Base-by-base conservation (phyloP, 129 eudicot genomes). In the Saposhnikovia divaricata region DNA sequence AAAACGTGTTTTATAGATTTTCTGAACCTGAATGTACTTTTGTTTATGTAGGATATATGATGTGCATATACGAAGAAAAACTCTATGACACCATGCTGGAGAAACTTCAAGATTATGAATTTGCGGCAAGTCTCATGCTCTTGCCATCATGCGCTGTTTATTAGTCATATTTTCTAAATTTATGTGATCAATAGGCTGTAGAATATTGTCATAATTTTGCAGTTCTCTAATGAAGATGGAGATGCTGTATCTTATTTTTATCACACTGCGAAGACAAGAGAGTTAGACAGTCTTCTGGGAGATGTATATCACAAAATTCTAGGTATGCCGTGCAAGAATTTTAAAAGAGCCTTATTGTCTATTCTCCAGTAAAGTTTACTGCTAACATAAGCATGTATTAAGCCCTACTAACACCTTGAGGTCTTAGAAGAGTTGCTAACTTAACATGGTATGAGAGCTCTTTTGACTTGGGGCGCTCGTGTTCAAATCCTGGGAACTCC, bases 251-350 rank as follows among this genome's bases (percentile, higher is more conserved):
- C 81, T 81, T 95, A 81, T 81, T 95, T 86, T 83, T 95, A 90
- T 81, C 96, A 90, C 80, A 90, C 93, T 76, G 80, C 88, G 47
- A 93, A 89, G 91, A 93, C 98, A 81, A 79, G 88, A 63, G 98
- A 93, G 75, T 74, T 93, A 80, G 96, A 93, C 81, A 86, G 78
- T 83, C 87, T 93, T 80, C 89, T 93, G 25, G 98, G 96, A 74
- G 97, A 95, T 84, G 86, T 95, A 80, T 92, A 90, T 90, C 99
- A 92, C 80, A 95, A 95, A 85, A 92, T 95, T 83, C 81, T 95
- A 34, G 99, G 98, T 95, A 83, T 73, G 86, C 76, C 38, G 57
- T 84, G 65, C 39, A 50, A 79, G 55, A 53, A 51, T 42, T 39
- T 51, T 34, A 47, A 27, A 9, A 69, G 55, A 43, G 38, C 71